These are phyloP conservation scores for Raffaelea arxii DNA, from an alignment of 2,329 filamentous ascomycete species.

Conservation along the genomic window DNA sequence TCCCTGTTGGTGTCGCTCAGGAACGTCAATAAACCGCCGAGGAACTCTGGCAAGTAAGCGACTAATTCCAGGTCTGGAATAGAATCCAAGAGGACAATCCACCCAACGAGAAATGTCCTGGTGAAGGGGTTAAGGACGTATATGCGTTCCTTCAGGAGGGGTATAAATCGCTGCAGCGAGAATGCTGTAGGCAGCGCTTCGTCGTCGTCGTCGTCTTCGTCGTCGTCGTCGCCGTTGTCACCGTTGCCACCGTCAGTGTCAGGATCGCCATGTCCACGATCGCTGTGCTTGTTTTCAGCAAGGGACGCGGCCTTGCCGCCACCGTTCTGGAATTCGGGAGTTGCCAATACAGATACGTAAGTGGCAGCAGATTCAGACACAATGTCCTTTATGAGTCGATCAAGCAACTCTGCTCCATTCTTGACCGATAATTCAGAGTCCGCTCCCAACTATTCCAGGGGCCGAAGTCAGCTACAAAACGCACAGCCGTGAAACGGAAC, in stretches of 20 bases:
- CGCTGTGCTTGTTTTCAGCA: too few species aligned
- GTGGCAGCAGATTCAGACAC: constrained; percentile 90
- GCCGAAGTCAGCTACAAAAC: not conserved
- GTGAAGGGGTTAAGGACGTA: constrained; percentile 93
- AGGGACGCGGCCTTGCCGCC: constrained; percentile 37
- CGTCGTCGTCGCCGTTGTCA: not conserved
- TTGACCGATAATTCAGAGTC: constrained; percentile 96
- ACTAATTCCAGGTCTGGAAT: constrained; percentile 96
- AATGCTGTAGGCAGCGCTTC: constrained; percentile 70
- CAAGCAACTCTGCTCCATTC: constrained; percentile 90
- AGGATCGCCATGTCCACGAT: too few species aligned
- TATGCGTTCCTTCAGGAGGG: constrained; percentile 86
- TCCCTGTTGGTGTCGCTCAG: constrained; percentile 85
- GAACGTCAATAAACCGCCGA: constrained; percentile 83
- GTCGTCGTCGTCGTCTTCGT: constrained; percentile 20
- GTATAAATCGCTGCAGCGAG: constrained; percentile 83
- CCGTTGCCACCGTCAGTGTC: not conserved
- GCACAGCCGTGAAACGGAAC: too few species aligned
- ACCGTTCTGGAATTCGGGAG: constrained; percentile 28
- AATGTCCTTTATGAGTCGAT: constrained; percentile 92
- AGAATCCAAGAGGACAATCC: constrained; percentile 89
- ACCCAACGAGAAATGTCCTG: constrained; percentile 87
- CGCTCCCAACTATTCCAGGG: constrained; percentile 63
- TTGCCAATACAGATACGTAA: constrained; percentile 81
- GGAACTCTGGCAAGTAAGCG: constrained; percentile 81